Evolutionary conservation across 257 asterid species (phyloP).

Genomic region (Lavandula angustifolia): DNA sequence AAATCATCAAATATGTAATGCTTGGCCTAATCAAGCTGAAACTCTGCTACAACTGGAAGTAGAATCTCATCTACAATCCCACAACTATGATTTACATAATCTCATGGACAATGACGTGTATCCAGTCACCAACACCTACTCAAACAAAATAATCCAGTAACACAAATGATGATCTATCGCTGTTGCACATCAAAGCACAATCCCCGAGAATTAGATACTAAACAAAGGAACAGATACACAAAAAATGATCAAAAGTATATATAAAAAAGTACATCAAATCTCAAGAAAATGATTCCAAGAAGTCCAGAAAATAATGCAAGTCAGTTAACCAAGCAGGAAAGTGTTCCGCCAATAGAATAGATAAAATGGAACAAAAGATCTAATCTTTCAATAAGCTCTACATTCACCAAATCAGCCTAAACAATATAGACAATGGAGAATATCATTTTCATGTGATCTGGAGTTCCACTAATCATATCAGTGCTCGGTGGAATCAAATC

Average conservation of each 20-base stretch:
- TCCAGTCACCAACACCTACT: too few relatives aligned
- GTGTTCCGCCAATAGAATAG: conserved; percentile 14
- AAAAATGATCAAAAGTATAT: conserved; percentile 8
- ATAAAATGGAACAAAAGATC: conserved; percentile 24
- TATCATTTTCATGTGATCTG: conserved; percentile 28
- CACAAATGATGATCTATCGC: too few relatives aligned
- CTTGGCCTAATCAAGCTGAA: too few relatives aligned
- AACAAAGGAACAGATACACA: conserved; percentile 24
- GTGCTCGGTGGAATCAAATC: conserved; percentile 30
- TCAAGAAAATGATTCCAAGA: conserved; percentile 11
- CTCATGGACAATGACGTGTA: too few relatives aligned
- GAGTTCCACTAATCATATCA: conserved; percentile 17
- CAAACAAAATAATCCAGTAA: too few relatives aligned
- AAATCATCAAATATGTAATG: too few relatives aligned
- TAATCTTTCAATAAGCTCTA: conserved; percentile 6
- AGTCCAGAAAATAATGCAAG: conserved; percentile 6
- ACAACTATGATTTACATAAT: too few relatives aligned
- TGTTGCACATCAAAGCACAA: conserved; percentile 24
- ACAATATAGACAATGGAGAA: background rate
- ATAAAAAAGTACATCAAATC: conserved; percentile 13
- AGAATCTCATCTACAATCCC: too few relatives aligned
- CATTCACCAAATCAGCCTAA: conserved; percentile 28
- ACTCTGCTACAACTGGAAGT: too few relatives aligned
- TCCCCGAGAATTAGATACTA: conserved; percentile 6
- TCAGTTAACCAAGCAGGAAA: background rate